A percentile compares a stretch with the other conserved stretches of the same genome.
Evolutionary conservation across 2,329 filamentous ascomycete species (phyloP).

Genomic region (Verticillium dahliae): DNA sequence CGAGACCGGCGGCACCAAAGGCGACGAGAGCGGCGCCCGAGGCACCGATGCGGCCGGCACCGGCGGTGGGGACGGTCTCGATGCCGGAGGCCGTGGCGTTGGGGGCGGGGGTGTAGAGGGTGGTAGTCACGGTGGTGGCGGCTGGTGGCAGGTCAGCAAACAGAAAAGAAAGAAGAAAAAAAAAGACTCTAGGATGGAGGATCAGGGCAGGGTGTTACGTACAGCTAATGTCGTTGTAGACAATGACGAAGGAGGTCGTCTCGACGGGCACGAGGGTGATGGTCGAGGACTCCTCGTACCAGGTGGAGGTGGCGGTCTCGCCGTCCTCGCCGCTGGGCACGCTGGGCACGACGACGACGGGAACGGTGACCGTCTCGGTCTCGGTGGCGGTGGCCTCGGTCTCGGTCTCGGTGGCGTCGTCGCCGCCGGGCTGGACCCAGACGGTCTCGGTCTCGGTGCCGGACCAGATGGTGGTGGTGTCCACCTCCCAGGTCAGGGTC

Average conservation of each 20-base stretch:
- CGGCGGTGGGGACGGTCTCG: conserved; percentile 22
- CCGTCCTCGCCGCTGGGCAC: background rate
- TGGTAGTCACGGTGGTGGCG: conserved; percentile 7
- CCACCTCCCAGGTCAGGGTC: conserved; percentile 6
- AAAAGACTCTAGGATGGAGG: no score
- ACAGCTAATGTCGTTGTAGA: conserved; percentile 2
- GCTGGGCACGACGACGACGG: background rate
- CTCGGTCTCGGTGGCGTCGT: background rate
- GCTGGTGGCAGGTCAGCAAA: background rate
- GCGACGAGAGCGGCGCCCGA: conserved; percentile 14
- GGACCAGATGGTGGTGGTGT: background rate
- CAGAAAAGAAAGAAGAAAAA: no score
- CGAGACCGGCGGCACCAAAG: conserved; percentile 28
- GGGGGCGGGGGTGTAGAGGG: conserved; percentile 11
- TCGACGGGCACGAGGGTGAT: conserved; percentile 6
- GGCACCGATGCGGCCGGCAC: conserved; percentile 8
- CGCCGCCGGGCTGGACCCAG: background rate
- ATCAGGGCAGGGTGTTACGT: background rate
- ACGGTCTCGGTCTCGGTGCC: conserved; percentile 2
- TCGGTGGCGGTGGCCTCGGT: conserved; percentile 5
- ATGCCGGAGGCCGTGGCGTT: conserved; percentile 19
- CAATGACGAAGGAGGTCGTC: background rate
- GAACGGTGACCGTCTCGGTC: background rate
- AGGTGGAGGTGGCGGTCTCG: background rate
- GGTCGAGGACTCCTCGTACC: background rate